A percentile compares a stretch with the other conserved stretches of the same genome.
These are phyloP conservation scores for Lactifluus subvellereus DNA, from an alignment of 768 basidiomycete species.

Conservation along the genomic window DNA sequence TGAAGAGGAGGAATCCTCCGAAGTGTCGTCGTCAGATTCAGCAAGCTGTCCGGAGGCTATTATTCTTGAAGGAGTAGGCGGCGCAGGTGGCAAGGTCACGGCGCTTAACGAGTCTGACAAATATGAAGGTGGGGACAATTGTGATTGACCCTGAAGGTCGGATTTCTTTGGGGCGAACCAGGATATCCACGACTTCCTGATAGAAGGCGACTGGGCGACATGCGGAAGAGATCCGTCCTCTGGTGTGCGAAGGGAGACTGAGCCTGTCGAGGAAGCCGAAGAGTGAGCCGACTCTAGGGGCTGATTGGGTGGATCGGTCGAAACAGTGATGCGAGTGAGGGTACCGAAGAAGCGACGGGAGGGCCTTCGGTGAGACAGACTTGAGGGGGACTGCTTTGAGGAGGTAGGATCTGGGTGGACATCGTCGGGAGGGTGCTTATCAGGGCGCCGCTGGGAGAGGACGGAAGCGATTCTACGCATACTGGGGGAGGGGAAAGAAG, in stretches of 20 bases:
- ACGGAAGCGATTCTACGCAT: conserved; percentile 64
- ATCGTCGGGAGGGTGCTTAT: conserved; percentile 31
- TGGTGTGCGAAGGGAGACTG: conserved; percentile 47
- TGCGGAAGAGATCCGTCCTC: conserved; percentile 42
- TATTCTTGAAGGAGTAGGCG: not conserved
- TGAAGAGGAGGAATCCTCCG: conserved; percentile 18
- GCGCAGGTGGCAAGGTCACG: not conserved
- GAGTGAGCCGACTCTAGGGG: conserved; percentile 41
- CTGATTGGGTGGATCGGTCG: conserved; percentile 27
- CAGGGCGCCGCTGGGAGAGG: conserved; percentile 37
- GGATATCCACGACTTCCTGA: conserved; percentile 44
- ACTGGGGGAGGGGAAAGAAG: conserved; percentile 2
- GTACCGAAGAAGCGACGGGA: conserved; percentile 16
- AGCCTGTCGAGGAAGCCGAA: conserved; percentile 52
- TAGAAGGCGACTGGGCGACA: conserved; percentile 27
- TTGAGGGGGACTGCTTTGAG: not conserved
- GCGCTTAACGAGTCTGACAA: conserved; percentile 6
- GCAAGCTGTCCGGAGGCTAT: not conserved
- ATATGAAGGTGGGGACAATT: not conserved
- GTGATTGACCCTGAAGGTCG: not conserved
- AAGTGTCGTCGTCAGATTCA: conserved; percentile 24
- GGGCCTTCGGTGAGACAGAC: conserved; percentile 9
- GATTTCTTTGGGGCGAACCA: conserved; percentile 43
- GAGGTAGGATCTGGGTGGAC: conserved; percentile 30
- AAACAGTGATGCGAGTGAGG: conserved; percentile 28